phyloP scores from a whole-genome alignment of 2,329 filamentous ascomycete genomes.

The Pestalotiopsis sp. region DNA sequence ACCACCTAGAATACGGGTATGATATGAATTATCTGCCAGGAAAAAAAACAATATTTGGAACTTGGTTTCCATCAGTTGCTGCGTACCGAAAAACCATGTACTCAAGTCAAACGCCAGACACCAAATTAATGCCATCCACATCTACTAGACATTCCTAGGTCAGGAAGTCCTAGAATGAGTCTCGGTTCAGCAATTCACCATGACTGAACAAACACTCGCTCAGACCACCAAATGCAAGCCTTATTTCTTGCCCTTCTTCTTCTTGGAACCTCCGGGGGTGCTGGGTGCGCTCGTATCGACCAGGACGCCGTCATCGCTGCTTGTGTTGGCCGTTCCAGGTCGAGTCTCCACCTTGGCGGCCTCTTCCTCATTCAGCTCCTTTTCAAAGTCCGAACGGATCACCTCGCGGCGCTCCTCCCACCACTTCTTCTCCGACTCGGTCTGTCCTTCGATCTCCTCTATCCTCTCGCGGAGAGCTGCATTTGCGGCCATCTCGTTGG shows the following conservation, averaged over 20 bases:
- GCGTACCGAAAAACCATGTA: not conserved
- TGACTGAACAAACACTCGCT: not conserved
- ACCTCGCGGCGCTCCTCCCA: conserved; percentile 83
- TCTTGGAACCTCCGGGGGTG: conserved; percentile 36
- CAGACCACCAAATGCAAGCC: no score
- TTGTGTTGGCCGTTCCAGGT: conserved; percentile 33
- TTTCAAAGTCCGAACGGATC: conserved; percentile 79
- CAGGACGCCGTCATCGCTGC: conserved; percentile 76
- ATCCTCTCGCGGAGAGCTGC: conserved; percentile 73
- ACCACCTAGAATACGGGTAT: not conserved
- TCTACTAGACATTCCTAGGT: not conserved
- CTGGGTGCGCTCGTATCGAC: conserved; percentile 61
- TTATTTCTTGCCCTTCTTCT: conserved; percentile 69
- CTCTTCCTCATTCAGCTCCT: conserved; percentile 74
- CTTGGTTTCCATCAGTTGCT: not conserved
- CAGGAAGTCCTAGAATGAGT: no score
- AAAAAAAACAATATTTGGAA: not conserved
- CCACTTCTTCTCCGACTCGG: conserved; percentile 80
- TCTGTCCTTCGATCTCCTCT: conserved; percentile 73
- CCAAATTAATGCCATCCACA: not conserved
- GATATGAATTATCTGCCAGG: not conserved
- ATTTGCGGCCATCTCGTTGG: conserved; percentile 94
- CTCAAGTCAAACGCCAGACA: conserved; percentile 4
- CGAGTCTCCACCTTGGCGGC: conserved; percentile 40
- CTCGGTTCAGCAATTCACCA: not conserved